phyloP scores from a whole-genome alignment of 371 early-diverging fungal genomes.

The Circinella umbellata region DNA sequence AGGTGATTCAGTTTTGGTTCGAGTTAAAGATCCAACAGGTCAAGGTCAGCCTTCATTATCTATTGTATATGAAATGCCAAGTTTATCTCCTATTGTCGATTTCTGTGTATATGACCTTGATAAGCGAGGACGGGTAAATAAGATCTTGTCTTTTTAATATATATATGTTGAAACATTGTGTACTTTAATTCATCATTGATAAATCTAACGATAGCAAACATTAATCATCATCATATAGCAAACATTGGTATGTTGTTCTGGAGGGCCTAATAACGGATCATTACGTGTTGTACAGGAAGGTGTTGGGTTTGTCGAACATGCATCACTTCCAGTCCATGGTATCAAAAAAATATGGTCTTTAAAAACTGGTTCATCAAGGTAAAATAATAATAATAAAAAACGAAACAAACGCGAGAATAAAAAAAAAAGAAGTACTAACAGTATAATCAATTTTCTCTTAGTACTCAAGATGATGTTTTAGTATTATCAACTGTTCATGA shows the following conservation, averaged over 20 bases:
- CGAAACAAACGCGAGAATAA: too few relatives aligned
- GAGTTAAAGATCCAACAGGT: slow-evolving; percentile 37
- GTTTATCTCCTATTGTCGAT: slow-evolving; percentile 87
- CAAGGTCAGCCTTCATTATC: slow-evolving; percentile 44
- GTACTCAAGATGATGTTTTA: slow-evolving; percentile 36
- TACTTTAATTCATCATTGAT: too few relatives aligned
- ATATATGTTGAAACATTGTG: too few relatives aligned
- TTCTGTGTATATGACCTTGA: slow-evolving; percentile 83
- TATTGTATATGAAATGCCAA: slow-evolving; percentile 66
- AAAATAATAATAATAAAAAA: background rate
- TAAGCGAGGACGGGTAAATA: slow-evolving; percentile 69
- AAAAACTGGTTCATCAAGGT: slow-evolving; percentile 18
- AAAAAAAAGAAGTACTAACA: too few relatives aligned
- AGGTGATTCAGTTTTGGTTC: slow-evolving; percentile 81
- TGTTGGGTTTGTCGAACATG: slow-evolving; percentile 78
- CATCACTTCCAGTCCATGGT: slow-evolving; percentile 61
- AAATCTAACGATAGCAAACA: background rate
- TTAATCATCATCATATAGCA: slow-evolving; percentile 39
- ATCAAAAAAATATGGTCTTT: slow-evolving; percentile 76
- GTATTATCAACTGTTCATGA: slow-evolving; percentile 56
- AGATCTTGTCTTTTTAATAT: background rate
- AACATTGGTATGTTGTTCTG: slow-evolving; percentile 89
- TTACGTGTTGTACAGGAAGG: slow-evolving; percentile 88
- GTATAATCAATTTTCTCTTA: background rate
- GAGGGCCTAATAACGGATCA: slow-evolving; percentile 73